Percentiles rank a stretch among this genome's conserved stretches.
phyloP scores from a whole-genome alignment of 2,329 filamentous ascomycete genomes.

The Aureobasidium sp. region DNA sequence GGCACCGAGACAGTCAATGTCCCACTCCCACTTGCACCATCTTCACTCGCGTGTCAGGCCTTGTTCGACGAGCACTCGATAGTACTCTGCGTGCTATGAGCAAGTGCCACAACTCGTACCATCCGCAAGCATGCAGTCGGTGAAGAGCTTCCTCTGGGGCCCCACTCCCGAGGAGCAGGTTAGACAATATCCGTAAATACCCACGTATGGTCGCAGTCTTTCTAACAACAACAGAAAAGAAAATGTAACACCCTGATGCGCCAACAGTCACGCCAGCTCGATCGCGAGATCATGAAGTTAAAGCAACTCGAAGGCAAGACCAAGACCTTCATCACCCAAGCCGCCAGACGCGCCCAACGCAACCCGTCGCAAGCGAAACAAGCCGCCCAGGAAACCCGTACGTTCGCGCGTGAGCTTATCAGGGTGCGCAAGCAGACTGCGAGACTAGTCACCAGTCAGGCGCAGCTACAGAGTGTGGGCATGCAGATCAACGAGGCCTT shows the following conservation, averaged over 20 bases:
- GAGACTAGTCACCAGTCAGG: conserved; percentile 76
- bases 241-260: conserved; percentile 93
- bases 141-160: conserved; percentile 80
- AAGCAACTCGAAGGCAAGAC: conserved; percentile 77
- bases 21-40: neutral
- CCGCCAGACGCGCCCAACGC: conserved; percentile 70
- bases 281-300: conserved; percentile 78
- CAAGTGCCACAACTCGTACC: neutral
- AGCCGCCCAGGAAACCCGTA: conserved; percentile 72
- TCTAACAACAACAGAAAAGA: conserved; percentile 55
- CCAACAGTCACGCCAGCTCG: conserved; percentile 83
- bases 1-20: neutral
- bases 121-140: conserved; percentile 62
- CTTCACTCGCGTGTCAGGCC: neutral
- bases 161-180: conserved; percentile 93
- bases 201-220: neutral
- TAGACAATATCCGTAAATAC: conserved; percentile 22
- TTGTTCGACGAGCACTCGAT: neutral
- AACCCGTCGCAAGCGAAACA: conserved; percentile 73
- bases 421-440: conserved; percentile 66
- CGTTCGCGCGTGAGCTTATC: conserved; percentile 82
- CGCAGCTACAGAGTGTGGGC: conserved; percentile 83
- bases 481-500: conserved; percentile 99
- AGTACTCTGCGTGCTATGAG: neutral
- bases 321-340: conserved; percentile 72